These are phyloP conservation scores for Bombardia bombarda DNA, from an alignment of 495 filamentous ascomycete genomes.

Conservation along the genomic window DNA sequence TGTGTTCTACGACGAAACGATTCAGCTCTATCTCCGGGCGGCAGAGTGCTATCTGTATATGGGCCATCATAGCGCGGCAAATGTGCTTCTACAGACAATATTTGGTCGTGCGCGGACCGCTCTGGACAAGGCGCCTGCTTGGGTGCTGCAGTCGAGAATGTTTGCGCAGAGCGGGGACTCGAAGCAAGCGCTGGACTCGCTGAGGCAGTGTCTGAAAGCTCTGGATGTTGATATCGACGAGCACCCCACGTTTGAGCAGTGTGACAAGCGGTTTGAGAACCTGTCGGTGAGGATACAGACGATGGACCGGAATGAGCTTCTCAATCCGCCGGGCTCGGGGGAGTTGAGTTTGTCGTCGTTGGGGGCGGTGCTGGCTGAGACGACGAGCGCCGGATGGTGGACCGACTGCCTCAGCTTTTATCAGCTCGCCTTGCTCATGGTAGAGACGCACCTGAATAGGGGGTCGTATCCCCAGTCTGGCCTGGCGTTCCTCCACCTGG, in stretches of 20 bases:
- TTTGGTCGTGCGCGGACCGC: slow-evolving; percentile 57
- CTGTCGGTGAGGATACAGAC: slow-evolving; percentile 50
- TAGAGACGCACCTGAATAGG: slow-evolving; percentile 56
- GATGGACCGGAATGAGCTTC: slow-evolving; percentile 48
- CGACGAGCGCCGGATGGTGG: slow-evolving; percentile 78
- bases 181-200: slow-evolving; percentile 53
- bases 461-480: slow-evolving; percentile 68
- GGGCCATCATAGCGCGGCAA: slow-evolving; percentile 55
- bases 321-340: slow-evolving; percentile 40
- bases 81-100: slow-evolving; percentile 53
- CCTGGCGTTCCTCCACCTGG: slow-evolving; percentile 66
- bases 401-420: slow-evolving; percentile 68
- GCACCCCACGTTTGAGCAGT: slow-evolving; percentile 62
- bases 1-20: slow-evolving; percentile 76
- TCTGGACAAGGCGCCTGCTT: slow-evolving; percentile 70
- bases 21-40: slow-evolving; percentile 62
- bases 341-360: slow-evolving; percentile 55
- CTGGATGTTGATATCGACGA: slow-evolving; percentile 57
- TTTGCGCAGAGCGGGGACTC: slow-evolving; percentile 65
- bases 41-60: slow-evolving; percentile 79
- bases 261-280: slow-evolving; percentile 60
- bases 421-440: slow-evolving; percentile 61
- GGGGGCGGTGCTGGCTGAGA: slow-evolving; percentile 68
- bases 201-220: slow-evolving; percentile 60
- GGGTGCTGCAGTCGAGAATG: slow-evolving; percentile 69